Evolutionary conservation across 805 yeast species (phyloP).

Genomic region (Ogataea neopini): DNA sequence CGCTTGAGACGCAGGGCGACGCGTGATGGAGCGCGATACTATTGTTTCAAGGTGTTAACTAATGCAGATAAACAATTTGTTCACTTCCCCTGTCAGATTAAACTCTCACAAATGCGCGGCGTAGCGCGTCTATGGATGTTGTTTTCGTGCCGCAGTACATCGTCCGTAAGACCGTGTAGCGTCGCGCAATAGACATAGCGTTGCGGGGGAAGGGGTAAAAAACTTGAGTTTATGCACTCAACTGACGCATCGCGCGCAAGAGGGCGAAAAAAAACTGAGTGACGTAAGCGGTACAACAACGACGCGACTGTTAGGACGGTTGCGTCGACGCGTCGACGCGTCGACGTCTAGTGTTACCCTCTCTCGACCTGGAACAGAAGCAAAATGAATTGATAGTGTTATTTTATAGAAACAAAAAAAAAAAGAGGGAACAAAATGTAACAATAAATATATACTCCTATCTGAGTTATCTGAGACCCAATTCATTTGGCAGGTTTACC

Average conservation of each 20-base stretch:
- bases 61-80: background rate
- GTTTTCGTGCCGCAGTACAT: background rate
- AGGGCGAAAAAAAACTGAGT: background rate
- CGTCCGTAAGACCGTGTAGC: background rate
- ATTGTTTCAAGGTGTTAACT: background rate
- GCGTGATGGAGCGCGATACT: background rate
- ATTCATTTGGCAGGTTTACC: background rate
- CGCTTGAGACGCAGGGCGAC: slow-evolving; percentile 3
- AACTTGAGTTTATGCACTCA: background rate
- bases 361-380: slow-evolving; percentile 4
- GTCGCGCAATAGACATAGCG: background rate
- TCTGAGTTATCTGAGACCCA: background rate
- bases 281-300: background rate
- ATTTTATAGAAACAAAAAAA: background rate
- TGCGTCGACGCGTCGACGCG: background rate
- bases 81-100: slow-evolving; percentile 1
- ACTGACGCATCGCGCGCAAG: background rate
- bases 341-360: background rate
- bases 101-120: background rate
- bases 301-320: no score
- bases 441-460: background rate
- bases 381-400: slow-evolving; percentile 1
- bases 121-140: background rate
- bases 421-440: slow-evolving; percentile 7
- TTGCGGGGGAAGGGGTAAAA: background rate